Evolutionary conservation across 2,329 filamentous ascomycete species (phyloP), one percentile per base, ranked within the genome.

Genomic region (Didymosphaeria variabile): DNA sequence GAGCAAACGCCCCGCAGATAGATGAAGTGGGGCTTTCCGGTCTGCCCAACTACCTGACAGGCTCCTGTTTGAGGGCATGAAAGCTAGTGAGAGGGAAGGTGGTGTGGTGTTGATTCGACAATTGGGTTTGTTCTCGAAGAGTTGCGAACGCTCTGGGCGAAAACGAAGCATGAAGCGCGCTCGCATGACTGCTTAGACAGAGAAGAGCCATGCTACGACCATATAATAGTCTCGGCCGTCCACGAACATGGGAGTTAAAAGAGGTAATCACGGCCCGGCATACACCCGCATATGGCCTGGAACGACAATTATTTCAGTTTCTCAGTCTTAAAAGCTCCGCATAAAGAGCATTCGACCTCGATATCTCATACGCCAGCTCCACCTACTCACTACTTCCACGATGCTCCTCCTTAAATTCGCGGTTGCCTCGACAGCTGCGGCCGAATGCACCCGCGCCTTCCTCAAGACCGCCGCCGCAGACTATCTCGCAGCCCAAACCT

Each of bases 381-480:
- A 19, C 6, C 26, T 13, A 13, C 51, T 32, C 50, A 17, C 21
- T 29, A 31, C n/a, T 21, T 32, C 26, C 23, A 44, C 23, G 10
- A 54, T 54, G 51, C 38, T 32, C 23, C 23, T 54, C 15, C 17
- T 54, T 19, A 15, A 36, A 6, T 36, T 54, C 23, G 26, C 51
- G 5, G 26, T 54, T 19, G 38, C 26, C 36, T 42, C 52, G 15
- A 31, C 34, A 38, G 51, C 46, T 4, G 55, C 59, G 23, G 54
- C 62, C 23, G 49, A 52, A 9, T 64, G 59, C 47, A 59, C 44
- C 4, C 62, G 62, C 8, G 7, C 49, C 19, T 64, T 60, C 46
- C 59, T 64, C 46, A 59, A 64, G 55, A 36, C 51, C 19, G 54
- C 53, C 19, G 59, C 56, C 10, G 54, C 32, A 17, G 49, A 47